A percentile compares a stretch with the other conserved stretches of the same genome.
phyloP scores from a whole-genome alignment of 352 stramenopile species.

The Phytophthora hibernalis region DNA sequence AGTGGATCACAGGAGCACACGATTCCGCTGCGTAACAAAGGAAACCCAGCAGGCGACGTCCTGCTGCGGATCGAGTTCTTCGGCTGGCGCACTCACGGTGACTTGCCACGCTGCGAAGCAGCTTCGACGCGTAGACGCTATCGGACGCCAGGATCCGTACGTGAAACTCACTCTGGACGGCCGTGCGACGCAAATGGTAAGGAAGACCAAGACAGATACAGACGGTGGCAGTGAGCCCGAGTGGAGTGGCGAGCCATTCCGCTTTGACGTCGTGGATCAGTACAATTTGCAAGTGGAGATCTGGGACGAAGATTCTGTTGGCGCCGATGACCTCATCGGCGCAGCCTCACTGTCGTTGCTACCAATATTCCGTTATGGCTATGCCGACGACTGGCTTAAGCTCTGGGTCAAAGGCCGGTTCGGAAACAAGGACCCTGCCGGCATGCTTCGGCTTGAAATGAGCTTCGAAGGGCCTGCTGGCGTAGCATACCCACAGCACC shows the following conservation, averaged over 20 bases:
- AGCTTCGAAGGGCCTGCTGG: constrained; percentile 84
- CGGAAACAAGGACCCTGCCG: constrained; percentile 84
- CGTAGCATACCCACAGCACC: constrained; percentile 92
- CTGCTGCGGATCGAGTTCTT: constrained; percentile 86
- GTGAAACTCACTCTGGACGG: constrained; percentile 82
- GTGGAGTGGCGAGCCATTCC: constrained; percentile 85
- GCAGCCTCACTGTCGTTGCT: constrained; percentile 83
- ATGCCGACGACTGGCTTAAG: constrained; percentile 90
- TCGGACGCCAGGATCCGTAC: constrained; percentile 81
- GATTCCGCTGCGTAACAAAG: constrained; percentile 70
- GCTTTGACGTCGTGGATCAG: constrained; percentile 94
- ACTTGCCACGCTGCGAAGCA: constrained; percentile 66
- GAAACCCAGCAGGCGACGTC: constrained; percentile 76
- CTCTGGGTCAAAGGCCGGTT: constrained; percentile 90
- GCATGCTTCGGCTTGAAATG: constrained; percentile 89
- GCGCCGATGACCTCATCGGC: constrained; percentile 92
- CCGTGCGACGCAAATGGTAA: constrained; percentile 71
- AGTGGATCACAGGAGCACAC: constrained; percentile 54
- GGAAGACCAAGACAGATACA: constrained; percentile 89
- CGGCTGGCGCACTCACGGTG: constrained; percentile 71
- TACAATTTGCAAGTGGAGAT: constrained; percentile 91
- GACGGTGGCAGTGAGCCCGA: constrained; percentile 83
- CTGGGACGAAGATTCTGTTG: constrained; percentile 92
- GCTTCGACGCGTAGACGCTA: constrained; percentile 76
- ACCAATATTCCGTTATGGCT: constrained; percentile 91